Evolutionary conservation across 257 asterid genomes (phyloP), one percentile per base, ranked within the genome.

Genomic region (Galeopsis tetrahit): DNA sequence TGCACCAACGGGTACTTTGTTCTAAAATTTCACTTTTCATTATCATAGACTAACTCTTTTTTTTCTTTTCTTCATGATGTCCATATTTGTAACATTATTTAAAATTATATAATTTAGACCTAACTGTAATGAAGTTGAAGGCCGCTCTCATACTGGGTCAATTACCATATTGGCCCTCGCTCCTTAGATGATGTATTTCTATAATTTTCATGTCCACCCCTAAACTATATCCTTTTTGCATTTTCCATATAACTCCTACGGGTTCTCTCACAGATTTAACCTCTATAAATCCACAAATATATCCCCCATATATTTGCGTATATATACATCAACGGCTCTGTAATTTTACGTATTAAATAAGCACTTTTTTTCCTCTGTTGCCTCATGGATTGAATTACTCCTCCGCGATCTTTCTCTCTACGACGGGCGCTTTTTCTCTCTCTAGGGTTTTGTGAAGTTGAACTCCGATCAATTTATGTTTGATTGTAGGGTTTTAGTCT

Each of bases 391-490:
- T 77, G 77, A 76, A 57, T 43, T 55, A 33, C 51, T 39, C 44
- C 38, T 9, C 44, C 63, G 63, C 73, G 77, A 77, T 70, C 73
- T 31, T 63, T 62, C 61, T 75, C 71, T 76, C 68, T 62, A 53
- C 63, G 36, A 34, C 72, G 42, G 68, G 43, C 44, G 71, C 59
- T 68, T 51, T 76, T 70, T 70, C 67, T 52, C 76, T 53, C 42
- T 71, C 77, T 77, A 71, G 81, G 81, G 81, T 66, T 79, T 69
- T 79, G 77, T 39, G 74, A 40, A 74, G 77, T 40, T 51, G 77
- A 65, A 66, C 10, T 39, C 44, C 44, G 44, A 39, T 39, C 7
- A 7, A 39, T 6, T 39, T 39, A 39, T 74, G 71, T 79, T 70
- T 40, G 36, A 65, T 66, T 70, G 70, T 70, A 74, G 77, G 82